These are phyloP conservation scores for Xerocomellus amylosporus DNA, from an alignment of 768 basidiomycete species.

Conservation along the genomic window DNA sequence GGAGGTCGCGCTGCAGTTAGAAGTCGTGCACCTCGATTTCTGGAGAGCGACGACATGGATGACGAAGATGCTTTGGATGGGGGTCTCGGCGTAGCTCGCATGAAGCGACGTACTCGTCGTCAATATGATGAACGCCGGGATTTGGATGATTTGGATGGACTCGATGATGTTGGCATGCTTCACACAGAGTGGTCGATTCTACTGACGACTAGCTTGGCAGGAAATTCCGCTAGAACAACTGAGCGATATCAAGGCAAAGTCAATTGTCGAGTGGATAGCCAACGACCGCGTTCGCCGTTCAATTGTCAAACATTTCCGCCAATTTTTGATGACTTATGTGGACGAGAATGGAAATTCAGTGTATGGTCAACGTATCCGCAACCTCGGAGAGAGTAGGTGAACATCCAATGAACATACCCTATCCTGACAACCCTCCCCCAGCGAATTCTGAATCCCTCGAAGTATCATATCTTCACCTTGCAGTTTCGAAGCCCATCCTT, in stretches of 20 bases:
- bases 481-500: conserved; percentile 87
- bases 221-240: conserved; percentile 95
- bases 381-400: conserved; percentile 86
- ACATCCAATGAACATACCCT: conserved; percentile 1
- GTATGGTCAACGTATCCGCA: conserved; percentile 90
- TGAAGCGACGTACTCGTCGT: conserved; percentile 79
- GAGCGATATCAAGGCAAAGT: conserved; percentile 96
- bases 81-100: conserved; percentile 62
- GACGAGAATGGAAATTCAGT: conserved; percentile 91
- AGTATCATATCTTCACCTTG: conserved; percentile 94
- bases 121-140: conserved; percentile 94
- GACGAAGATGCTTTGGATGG: conserved; percentile 72
- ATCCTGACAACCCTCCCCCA: conserved; percentile 32
- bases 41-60: conserved; percentile 79
- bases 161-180: conserved; percentile 67
- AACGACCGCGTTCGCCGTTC: conserved; percentile 87
- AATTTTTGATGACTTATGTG: conserved; percentile 94
- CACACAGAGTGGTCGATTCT: not conserved
- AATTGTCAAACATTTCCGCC: conserved; percentile 88
- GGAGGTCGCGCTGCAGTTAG: conserved; percentile 76
- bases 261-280: conserved; percentile 97
- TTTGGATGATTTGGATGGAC: conserved; percentile 85
- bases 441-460: conserved; percentile 97
- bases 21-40: conserved; percentile 81
- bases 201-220: conserved; percentile 40